phyloP scores from a whole-genome alignment of 1,139 yeast species.

The Eremothecium sinecaudum region DNA sequence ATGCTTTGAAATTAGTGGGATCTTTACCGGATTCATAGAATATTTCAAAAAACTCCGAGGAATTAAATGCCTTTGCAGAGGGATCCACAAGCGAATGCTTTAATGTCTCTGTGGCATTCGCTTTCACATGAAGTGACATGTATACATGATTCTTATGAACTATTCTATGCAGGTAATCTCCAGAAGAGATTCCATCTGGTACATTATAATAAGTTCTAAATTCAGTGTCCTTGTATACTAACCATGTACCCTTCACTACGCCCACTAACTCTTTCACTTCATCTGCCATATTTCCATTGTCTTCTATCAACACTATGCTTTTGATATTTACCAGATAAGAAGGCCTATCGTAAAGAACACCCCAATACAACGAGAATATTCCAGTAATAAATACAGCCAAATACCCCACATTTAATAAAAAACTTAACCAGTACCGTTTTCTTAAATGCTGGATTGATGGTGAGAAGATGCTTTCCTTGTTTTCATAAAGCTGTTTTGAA shows the following conservation, averaged over 20 bases:
- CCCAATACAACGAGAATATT: slow-evolving; percentile 18
- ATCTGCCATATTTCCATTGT: slow-evolving; percentile 12
- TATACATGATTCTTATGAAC: slow-evolving; percentile 46
- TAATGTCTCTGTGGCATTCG: slow-evolving; percentile 38
- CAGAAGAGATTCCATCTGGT: slow-evolving; percentile 33
- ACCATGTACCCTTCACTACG: slow-evolving; percentile 20
- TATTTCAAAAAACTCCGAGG: slow-evolving; percentile 27
- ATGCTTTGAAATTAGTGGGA: slow-evolving; percentile 34
- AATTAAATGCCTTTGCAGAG: slow-evolving; percentile 22
- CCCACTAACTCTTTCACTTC: slow-evolving; percentile 14
- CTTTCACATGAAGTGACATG: slow-evolving; percentile 42
- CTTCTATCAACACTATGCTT: slow-evolving; percentile 17
- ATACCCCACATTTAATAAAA: neutral
- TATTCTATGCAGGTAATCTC: slow-evolving; percentile 33
- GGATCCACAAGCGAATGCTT: slow-evolving; percentile 31
- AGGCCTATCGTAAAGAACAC: slow-evolving; percentile 13
- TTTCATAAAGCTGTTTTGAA: too few relatives aligned
- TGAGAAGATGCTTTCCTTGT: too few relatives aligned
- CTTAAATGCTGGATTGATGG: neutral
- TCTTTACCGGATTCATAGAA: slow-evolving; percentile 50
- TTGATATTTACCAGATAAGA: slow-evolving; percentile 11
- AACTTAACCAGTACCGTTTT: neutral
- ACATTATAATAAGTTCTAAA: slow-evolving; percentile 2
- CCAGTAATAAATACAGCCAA: slow-evolving; percentile 4
- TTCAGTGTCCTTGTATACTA: slow-evolving; percentile 21